Conservation (phyloP, 441 rosid species). For the Aleurites moluccanus region DNA sequence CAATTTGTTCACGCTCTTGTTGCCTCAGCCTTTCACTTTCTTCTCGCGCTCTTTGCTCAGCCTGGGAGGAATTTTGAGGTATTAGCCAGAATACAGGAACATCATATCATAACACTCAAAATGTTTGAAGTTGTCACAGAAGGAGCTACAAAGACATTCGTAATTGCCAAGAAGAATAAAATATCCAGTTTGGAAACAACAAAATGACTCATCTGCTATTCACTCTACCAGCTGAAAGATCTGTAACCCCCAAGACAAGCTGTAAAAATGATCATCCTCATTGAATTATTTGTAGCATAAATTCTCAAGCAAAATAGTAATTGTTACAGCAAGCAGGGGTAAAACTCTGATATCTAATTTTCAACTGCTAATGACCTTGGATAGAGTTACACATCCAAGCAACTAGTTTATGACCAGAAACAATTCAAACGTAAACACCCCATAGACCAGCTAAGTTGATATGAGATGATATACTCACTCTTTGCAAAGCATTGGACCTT, state of each 20-base stretch:
- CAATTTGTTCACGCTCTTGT: conserved; percentile 78
- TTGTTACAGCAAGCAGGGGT: no score
- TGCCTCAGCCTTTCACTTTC: conserved; percentile 89
- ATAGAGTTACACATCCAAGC: background rate
- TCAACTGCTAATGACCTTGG: background rate
- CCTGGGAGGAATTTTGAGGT: conserved; percentile 36
- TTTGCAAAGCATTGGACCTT: conserved; percentile 73
- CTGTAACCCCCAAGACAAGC: background rate
- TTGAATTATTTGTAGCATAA: background rate
- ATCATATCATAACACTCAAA: background rate
- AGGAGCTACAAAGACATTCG: background rate
- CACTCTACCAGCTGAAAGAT: background rate
- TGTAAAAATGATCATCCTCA: background rate
- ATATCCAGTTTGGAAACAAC: background rate
- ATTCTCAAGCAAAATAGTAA: background rate
- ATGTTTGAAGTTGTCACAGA: background rate
- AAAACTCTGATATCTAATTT: background rate
- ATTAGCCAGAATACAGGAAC: conserved; percentile 2
- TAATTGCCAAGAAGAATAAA: background rate
- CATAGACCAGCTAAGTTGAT: background rate
- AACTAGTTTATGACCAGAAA: background rate
- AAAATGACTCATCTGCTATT: background rate
- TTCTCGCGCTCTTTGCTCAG: conserved; percentile 83
- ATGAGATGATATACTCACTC: conserved; percentile 44
- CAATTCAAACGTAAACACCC: background rate